Conservation (phyloP, 192 early-diverging fungal genomes). For the Cetraspora pellucida region DNA sequence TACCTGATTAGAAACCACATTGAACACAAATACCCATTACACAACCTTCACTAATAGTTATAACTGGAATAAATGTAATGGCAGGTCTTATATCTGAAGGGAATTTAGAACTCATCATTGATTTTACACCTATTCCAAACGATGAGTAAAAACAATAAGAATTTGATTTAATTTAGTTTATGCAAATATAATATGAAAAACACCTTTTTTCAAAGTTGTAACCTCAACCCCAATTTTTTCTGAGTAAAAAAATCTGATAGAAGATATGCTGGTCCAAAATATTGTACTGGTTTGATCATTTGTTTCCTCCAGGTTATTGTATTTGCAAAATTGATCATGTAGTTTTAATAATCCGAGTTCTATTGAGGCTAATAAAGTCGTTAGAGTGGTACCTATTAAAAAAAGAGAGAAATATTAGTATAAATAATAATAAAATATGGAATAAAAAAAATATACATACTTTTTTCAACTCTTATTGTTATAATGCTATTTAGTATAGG, state of each 20-base stretch:
- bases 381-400: neutral
- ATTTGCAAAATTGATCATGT: neutral
- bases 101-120: neutral
- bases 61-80: slow-evolving; percentile 23
- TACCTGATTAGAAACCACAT: too few relatives aligned
- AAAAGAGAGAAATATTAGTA: neutral
- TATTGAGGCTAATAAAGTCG: neutral
- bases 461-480: neutral
- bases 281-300: neutral
- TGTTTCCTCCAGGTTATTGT: neutral
- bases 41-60: slow-evolving; percentile 4
- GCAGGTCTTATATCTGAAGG: neutral
- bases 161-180: neutral
- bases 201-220: slow-evolving; percentile 1
- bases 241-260: slow-evolving; percentile 28
- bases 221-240: neutral
- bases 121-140: neutral
- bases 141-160: neutral
- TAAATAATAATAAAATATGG: neutral
- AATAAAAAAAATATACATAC: neutral
- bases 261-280: slow-evolving; percentile 19
- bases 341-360: neutral
- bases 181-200: neutral
- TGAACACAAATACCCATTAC: slow-evolving; percentile 12
- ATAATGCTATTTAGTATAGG: slow-evolving; percentile 7